Evolutionary conservation across 164 flowering plant genomes (phyloP).

Genomic region (Piper longum): DNA sequence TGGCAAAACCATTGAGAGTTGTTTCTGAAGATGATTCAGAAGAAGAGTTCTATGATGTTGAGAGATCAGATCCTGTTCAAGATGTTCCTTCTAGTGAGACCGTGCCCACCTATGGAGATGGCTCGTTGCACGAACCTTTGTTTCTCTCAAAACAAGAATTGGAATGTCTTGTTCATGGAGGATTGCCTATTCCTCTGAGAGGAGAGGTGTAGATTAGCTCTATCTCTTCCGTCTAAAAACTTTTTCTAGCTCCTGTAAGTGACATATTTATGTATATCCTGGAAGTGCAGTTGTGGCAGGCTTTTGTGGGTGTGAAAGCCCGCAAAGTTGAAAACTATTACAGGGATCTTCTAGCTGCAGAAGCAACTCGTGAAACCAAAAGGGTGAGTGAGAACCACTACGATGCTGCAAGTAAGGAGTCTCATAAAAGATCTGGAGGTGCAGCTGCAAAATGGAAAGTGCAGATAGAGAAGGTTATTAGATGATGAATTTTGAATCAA

Average conservation of each 20-base stretch:
- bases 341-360: slow-evolving; percentile 45
- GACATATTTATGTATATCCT: background rate
- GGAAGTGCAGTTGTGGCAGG: slow-evolving; percentile 84
- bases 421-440: slow-evolving; percentile 17
- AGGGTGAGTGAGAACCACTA: slow-evolving; percentile 12
- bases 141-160: slow-evolving; percentile 76
- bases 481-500: slow-evolving; percentile 5
- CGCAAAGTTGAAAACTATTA: slow-evolving; percentile 74
- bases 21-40: slow-evolving; percentile 53
- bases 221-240: background rate
- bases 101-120: slow-evolving; percentile 17
- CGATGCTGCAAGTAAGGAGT: slow-evolving; percentile 16
- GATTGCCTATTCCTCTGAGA: slow-evolving; percentile 94
- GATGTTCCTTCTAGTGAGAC: slow-evolving; percentile 37
- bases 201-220: slow-evolving; percentile 59
- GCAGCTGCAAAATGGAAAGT: slow-evolving; percentile 80
- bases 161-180: slow-evolving; percentile 86
- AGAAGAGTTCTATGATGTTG: slow-evolving; percentile 88
- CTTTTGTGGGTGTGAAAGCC: slow-evolving; percentile 78
- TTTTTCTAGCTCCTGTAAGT: background rate
- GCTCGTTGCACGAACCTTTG: slow-evolving; percentile 19
- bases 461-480: slow-evolving; percentile 93
- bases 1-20: slow-evolving; percentile 14
- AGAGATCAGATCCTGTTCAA: slow-evolving; percentile 56
- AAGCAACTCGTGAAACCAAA: slow-evolving; percentile 13